Conservation (phyloP, 2,329 filamentous ascomycete species). For the Mycocentrospora acerina region DNA sequence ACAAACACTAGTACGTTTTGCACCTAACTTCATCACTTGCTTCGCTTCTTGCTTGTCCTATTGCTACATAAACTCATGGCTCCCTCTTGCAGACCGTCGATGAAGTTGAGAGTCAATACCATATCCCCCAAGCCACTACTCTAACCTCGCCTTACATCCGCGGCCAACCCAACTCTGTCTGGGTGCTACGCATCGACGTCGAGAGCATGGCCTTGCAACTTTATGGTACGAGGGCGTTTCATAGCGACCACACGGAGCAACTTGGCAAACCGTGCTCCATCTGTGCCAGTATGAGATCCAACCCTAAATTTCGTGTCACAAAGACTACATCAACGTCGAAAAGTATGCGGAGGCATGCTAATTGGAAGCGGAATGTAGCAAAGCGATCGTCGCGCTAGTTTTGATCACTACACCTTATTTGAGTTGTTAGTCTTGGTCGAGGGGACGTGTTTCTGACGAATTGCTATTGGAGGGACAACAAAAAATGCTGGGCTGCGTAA, state of each 20-base stretch:
- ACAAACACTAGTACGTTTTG: slow-evolving; percentile 24
- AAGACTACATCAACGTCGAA: too few relatives aligned
- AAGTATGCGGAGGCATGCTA: too few relatives aligned
- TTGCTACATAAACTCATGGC: slow-evolving; percentile 3
- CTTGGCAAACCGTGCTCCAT: slow-evolving; percentile 25
- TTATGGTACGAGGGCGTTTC: slow-evolving; percentile 33
- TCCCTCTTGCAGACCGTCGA: slow-evolving; percentile 18
- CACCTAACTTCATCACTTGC: too few relatives aligned
- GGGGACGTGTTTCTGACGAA: too few relatives aligned
- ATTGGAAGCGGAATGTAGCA: too few relatives aligned
- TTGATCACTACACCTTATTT: too few relatives aligned
- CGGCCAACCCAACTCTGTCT: slow-evolving; percentile 14
- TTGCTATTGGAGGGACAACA: too few relatives aligned
- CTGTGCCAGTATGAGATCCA: slow-evolving; percentile 22
- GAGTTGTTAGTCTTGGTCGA: too few relatives aligned
- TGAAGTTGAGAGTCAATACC: slow-evolving; percentile 32
- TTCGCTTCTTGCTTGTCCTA: neutral
- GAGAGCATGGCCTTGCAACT: slow-evolving; percentile 31
- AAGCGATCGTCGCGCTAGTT: too few relatives aligned
- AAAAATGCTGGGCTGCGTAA: too few relatives aligned
- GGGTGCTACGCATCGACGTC: slow-evolving; percentile 33
- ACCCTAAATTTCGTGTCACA: neutral
- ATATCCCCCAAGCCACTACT: slow-evolving; percentile 21
- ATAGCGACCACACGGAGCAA: slow-evolving; percentile 23
- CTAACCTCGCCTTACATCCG: slow-evolving; percentile 17